Evolutionary conservation across 2,329 filamentous ascomycete genomes (phyloP).

Genomic region (Phialophora tarda): DNA sequence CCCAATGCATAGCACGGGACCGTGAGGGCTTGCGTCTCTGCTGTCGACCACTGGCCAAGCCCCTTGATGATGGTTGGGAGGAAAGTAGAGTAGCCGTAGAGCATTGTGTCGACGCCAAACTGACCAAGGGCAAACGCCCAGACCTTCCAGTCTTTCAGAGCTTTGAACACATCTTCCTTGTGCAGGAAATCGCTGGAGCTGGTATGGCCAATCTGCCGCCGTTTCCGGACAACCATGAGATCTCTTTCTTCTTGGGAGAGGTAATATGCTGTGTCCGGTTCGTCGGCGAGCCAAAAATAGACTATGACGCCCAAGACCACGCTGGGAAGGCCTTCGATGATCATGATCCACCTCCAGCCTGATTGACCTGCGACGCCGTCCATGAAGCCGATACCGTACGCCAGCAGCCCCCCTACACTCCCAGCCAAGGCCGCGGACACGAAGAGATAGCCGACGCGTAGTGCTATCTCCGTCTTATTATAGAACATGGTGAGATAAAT

Average conservation of each 20-base stretch:
- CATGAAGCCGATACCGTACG: slow-evolving; percentile 59
- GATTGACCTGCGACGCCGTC: slow-evolving; percentile 54
- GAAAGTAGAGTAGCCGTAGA: slow-evolving; percentile 80
- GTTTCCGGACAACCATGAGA: slow-evolving; percentile 59
- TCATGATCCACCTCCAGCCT: slow-evolving; percentile 62
- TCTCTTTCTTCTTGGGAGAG: slow-evolving; percentile 56
- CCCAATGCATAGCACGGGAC: slow-evolving; percentile 79
- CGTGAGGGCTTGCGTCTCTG: slow-evolving; percentile 75
- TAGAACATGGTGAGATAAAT: slow-evolving; percentile 57
- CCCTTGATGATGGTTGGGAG: slow-evolving; percentile 77
- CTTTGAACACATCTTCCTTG: slow-evolving; percentile 68
- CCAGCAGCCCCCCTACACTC: slow-evolving; percentile 59
- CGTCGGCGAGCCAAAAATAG: slow-evolving; percentile 55
- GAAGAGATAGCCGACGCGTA: slow-evolving; percentile 52
- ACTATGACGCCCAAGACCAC: slow-evolving; percentile 50
- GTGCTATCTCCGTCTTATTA: slow-evolving; percentile 50
- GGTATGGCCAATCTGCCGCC: slow-evolving; percentile 57
- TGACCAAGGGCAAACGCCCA: slow-evolving; percentile 72
- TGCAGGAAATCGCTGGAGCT: slow-evolving; percentile 60
- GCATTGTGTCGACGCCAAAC: slow-evolving; percentile 76
- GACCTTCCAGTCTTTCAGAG: slow-evolving; percentile 76
- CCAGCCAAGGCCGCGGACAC: slow-evolving; percentile 58
- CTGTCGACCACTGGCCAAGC: slow-evolving; percentile 66
- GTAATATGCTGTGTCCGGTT: slow-evolving; percentile 52
- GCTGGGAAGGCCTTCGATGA: slow-evolving; percentile 56